phyloP scores from a whole-genome alignment of 106 monocot genomes.

The Triglochin maritima region DNA sequence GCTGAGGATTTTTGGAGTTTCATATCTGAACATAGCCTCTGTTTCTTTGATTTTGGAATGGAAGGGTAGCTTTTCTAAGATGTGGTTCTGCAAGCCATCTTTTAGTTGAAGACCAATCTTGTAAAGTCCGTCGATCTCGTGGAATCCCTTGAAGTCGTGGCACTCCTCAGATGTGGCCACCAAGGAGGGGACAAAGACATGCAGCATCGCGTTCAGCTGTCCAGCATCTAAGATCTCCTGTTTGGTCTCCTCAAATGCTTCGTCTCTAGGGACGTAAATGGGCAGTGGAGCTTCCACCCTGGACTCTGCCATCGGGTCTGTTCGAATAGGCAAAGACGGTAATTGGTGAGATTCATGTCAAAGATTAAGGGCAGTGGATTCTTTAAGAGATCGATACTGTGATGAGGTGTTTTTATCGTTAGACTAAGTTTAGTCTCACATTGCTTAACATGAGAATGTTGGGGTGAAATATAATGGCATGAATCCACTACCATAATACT shows the following conservation, averaged over 20 bases:
- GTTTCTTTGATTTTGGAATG: conserved; percentile 49
- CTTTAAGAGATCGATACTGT: no score
- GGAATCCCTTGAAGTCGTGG: conserved; percentile 62
- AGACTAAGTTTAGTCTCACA: no score
- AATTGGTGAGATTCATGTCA: no score
- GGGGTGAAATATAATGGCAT: no score
- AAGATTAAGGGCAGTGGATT: no score
- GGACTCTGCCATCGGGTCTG: conserved; percentile 44
- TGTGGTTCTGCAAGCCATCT: conserved; percentile 37
- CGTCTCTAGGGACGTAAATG: conserved; percentile 70
- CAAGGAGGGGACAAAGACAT: conserved; percentile 48
- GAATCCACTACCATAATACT: no score
- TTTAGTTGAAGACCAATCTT: conserved; percentile 50
- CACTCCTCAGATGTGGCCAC: conserved; percentile 36
- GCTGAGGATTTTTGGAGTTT: conserved; percentile 64
- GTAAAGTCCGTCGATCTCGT: conserved; percentile 81
- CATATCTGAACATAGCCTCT: conserved; percentile 45
- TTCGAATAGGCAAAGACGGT: neutral
- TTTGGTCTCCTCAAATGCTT: conserved; percentile 69
- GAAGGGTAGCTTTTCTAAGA: conserved; percentile 56
- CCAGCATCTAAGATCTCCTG: conserved; percentile 46
- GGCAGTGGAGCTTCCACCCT: conserved; percentile 60
- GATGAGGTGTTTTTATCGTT: no score
- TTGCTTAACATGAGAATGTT: no score
- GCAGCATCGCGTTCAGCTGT: conserved; percentile 49